Evolutionary conservation across 768 basidiomycete species (phyloP).

Genomic region (Lyophyllum atratum): DNA sequence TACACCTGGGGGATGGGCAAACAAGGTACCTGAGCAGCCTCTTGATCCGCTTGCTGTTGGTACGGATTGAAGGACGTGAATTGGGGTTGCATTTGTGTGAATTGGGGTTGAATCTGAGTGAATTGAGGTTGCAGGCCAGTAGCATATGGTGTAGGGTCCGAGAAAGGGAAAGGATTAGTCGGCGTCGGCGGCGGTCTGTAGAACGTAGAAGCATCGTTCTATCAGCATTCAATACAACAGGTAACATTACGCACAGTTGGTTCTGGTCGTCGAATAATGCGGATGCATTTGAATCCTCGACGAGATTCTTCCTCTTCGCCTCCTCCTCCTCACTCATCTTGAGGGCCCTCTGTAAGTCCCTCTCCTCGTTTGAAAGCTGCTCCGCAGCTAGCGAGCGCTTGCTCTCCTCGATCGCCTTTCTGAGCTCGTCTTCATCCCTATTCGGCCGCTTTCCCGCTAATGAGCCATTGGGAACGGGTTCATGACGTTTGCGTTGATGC

Average conservation of each 20-base stretch:
- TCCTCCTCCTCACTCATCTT: constrained; percentile 92
- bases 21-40: constrained; percentile 62
- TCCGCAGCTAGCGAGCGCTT: constrained; percentile 75
- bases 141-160: constrained; percentile 61
- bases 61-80: constrained; percentile 94
- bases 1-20: constrained; percentile 26
- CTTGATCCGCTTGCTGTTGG: constrained; percentile 90
- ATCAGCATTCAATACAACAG: constrained; percentile 8
- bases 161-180: constrained; percentile 63
- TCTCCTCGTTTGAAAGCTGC: constrained; percentile 72
- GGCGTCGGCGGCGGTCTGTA: constrained; percentile 28
- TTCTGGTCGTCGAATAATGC: constrained; percentile 86
- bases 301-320: constrained; percentile 63
- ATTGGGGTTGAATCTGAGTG: constrained; percentile 71
- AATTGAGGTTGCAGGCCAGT: constrained; percentile 57
- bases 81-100: constrained; percentile 76
- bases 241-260: constrained; percentile 60
- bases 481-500: constrained; percentile 38
- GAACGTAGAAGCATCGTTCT: constrained; percentile 24
- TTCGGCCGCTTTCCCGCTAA: constrained; percentile 33
- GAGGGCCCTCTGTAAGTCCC: constrained; percentile 83
- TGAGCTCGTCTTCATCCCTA: constrained; percentile 82
- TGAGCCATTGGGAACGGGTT: constrained; percentile 14
- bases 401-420: constrained; percentile 86
- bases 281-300: constrained; percentile 72